Percentiles rank a stretch among this genome's conserved stretches.
Conservation (phyloP, 2,329 filamentous ascomycete species). For the Madurella mycetomatis region DNA sequence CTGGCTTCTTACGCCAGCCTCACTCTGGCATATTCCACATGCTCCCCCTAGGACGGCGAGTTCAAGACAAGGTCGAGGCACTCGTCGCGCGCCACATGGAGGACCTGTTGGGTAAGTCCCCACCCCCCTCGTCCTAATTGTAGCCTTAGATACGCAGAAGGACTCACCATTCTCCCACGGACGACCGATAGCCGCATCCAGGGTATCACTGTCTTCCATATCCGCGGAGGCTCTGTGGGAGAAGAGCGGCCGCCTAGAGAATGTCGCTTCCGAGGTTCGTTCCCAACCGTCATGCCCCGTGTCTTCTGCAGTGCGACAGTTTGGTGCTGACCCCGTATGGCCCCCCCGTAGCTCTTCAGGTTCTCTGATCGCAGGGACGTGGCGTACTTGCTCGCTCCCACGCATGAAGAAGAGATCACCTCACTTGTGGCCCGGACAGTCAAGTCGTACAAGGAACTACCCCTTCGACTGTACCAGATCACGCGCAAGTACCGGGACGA, state of each 20-base stretch:
- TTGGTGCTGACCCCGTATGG: slow-evolving; percentile 10
- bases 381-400: slow-evolving; percentile 77
- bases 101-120: slow-evolving; percentile 18
- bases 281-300: neutral
- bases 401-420: slow-evolving; percentile 96
- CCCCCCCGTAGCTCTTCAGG: slow-evolving; percentile 61
- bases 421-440: slow-evolving; percentile 67
- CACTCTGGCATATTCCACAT: slow-evolving; percentile 91
- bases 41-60: slow-evolving; percentile 77
- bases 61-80: slow-evolving; percentile 81
- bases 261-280: slow-evolving; percentile 65
- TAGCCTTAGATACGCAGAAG: neutral
- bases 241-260: slow-evolving; percentile 73
- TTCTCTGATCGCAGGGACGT: slow-evolving; percentile 74
- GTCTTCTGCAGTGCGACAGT: neutral
- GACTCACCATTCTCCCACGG: neutral
- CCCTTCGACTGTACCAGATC: slow-evolving; percentile 85
- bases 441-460: slow-evolving; percentile 80
- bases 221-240: slow-evolving; percentile 82
- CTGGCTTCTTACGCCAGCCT: slow-evolving; percentile 72
- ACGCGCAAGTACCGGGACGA: slow-evolving; percentile 94
- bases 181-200: slow-evolving; percentile 61
- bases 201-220: slow-evolving; percentile 76
- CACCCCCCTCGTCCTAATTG: neutral
- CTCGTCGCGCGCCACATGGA: slow-evolving; percentile 89